A percentile compares a stretch with the other conserved stretches of the same genome.
phyloP scores from a whole-genome alignment of 1,284 basidiomycete species.

The Sanghuangporus weigelae region DNA sequence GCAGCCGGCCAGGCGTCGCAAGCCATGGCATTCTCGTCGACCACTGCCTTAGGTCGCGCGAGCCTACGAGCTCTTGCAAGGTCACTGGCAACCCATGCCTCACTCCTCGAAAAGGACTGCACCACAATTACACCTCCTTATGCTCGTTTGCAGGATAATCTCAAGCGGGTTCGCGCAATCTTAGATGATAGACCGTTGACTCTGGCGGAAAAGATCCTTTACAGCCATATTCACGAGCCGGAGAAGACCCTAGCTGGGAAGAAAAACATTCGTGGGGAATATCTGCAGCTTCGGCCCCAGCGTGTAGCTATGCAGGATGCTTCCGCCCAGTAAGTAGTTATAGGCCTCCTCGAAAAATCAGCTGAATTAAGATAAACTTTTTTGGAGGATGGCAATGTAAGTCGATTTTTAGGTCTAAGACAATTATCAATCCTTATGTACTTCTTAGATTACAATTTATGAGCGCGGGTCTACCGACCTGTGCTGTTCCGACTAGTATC shows the following conservation, averaged over 20 bases:
- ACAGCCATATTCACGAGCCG: constrained; percentile 87
- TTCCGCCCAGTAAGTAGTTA: constrained; percentile 79
- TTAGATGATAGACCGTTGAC: constrained; percentile 75
- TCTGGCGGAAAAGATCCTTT: constrained; percentile 96
- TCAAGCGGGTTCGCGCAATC: constrained; percentile 66
- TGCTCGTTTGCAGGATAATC: constrained; percentile 66
- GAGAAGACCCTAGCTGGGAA: constrained; percentile 65
- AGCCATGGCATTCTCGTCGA: constrained; percentile 10
- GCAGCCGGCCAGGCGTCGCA: no score
- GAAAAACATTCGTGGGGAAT: constrained; percentile 78
- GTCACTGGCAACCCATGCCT: constrained; percentile 50
- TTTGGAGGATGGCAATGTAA: constrained; percentile 70
- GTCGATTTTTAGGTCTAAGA: constrained; percentile 21
- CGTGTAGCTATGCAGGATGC: constrained; percentile 99
- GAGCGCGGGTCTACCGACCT: constrained; percentile 86
- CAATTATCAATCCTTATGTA: neutral
- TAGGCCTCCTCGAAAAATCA: neutral
- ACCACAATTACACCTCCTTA: constrained; percentile 90
- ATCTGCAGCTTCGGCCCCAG: constrained; percentile 88
- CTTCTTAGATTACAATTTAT: constrained; percentile 89
- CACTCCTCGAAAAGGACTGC: constrained; percentile 58
- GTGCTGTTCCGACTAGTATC: constrained; percentile 83
- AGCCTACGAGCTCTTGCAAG: constrained; percentile 19
- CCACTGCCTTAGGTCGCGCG: constrained; percentile 8
- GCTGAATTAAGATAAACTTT: neutral